These are phyloP conservation scores for Ustilago cynodontis DNA, from an alignment of 1,284 basidiomycete genomes.

Conservation along the genomic window DNA sequence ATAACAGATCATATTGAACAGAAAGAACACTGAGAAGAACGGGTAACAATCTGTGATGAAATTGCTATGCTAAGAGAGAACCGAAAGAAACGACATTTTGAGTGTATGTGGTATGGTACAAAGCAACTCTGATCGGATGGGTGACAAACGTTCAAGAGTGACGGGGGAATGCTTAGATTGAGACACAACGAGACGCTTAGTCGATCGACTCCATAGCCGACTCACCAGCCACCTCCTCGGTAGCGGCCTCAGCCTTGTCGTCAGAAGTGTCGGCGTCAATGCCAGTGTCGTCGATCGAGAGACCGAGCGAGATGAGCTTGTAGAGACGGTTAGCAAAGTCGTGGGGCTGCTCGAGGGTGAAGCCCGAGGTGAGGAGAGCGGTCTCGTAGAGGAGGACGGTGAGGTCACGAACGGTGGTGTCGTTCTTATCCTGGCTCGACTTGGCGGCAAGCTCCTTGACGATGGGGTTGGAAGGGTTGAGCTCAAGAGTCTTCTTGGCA, in stretches of 20 bases:
- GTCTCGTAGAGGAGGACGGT: conserved; percentile 97
- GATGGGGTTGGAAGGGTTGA: conserved; percentile 94
- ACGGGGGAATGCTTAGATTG: conserved; percentile 5
- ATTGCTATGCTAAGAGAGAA: conserved; percentile 11
- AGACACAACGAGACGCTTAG: conserved; percentile 36
- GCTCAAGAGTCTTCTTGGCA: conserved; percentile 95
- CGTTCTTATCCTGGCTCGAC: conserved; percentile 94
- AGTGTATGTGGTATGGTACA: conserved; percentile 26
- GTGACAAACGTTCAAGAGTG: conserved; percentile 7
- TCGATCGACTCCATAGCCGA: conserved; percentile 70
- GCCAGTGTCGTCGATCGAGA: conserved; percentile 72
- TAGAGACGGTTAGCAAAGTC: conserved; percentile 96
- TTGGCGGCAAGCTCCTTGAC: conserved; percentile 96
- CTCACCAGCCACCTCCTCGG: conserved; percentile 65
- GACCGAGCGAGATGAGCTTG: conserved; percentile 88
- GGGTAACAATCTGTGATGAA: conserved; percentile 11
- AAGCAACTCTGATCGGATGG: conserved; percentile 5
- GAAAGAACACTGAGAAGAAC: not conserved
- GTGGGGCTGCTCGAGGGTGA: conserved; percentile 93
- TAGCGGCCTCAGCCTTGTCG: conserved; percentile 46
- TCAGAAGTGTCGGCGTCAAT: conserved; percentile 42
- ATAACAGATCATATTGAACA: not conserved
- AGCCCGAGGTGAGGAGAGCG: conserved; percentile 79
- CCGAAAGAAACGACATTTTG: conserved; percentile 6
- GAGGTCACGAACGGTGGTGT: conserved; percentile 92